Conservation (phyloP, 495 filamentous ascomycete species). For the Penicillium flavigenum region DNA sequence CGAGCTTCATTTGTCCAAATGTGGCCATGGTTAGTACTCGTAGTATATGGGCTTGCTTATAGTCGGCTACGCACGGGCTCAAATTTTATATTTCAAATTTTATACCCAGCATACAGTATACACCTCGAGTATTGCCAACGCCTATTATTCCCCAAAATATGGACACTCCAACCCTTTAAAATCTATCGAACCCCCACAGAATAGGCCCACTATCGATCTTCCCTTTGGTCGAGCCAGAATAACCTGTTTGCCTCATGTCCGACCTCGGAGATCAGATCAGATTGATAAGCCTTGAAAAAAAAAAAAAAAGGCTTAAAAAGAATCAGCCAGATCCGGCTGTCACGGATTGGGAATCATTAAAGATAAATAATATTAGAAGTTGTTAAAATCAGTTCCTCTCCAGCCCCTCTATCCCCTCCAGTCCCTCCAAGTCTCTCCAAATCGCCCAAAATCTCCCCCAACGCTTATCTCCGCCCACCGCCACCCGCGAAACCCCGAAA, state of each 20-base stretch:
- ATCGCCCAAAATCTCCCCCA: not conserved
- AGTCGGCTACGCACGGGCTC: not conserved
- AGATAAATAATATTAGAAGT: not conserved
- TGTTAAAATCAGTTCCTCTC: not conserved
- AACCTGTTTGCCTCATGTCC: conserved; percentile 10
- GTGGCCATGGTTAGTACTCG: no score
- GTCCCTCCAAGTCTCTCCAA: conserved; percentile 2
- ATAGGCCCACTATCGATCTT: not conserved
- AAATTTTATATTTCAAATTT: not conserved
- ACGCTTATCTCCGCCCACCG: conserved; percentile 34
- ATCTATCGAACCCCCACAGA: not conserved
- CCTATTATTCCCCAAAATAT: not conserved
- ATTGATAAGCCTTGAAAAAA: conserved; percentile 31
- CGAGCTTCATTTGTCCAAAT: no score
- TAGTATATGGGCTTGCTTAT: not conserved
- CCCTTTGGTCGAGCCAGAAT: not conserved
- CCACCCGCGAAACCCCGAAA: conserved; percentile 35
- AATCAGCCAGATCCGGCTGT: conserved; percentile 9
- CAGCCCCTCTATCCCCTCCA: not conserved
- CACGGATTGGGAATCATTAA: conserved; percentile 18
- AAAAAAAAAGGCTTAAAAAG: conserved; percentile 14
- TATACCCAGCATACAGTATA: not conserved
- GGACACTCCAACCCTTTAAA: not conserved
- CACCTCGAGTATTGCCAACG: not conserved
- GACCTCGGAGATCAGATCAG: conserved; percentile 34